These are phyloP conservation scores for Amaranthus hypochondriacus DNA, from an alignment of 148 eudicot species.

Conservation along the genomic window DNA sequence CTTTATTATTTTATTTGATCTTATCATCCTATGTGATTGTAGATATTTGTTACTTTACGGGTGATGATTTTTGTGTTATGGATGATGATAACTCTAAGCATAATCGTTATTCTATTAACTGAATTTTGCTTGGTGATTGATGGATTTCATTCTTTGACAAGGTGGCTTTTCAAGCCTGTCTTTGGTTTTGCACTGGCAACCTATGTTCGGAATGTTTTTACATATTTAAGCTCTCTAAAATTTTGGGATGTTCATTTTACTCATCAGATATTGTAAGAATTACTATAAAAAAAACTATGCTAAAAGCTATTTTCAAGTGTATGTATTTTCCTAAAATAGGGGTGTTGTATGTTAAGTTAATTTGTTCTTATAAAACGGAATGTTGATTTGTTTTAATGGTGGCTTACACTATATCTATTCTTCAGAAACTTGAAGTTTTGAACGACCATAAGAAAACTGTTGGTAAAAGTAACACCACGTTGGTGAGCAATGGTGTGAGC, in stretches of 20 bases:
- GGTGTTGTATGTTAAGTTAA: neutral
- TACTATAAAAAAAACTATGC: neutral
- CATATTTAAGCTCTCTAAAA: neutral
- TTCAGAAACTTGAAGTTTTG: conserved; percentile 29
- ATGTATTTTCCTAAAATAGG: neutral
- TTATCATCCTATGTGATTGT: no score
- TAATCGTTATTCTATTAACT: no score
- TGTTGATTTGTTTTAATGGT: conserved; percentile 14
- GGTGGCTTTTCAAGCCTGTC: no score
- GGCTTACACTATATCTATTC: conserved; percentile 12
- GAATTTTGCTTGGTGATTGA: no score
- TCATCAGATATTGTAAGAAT: neutral
- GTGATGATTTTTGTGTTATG: no score
- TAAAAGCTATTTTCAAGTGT: neutral
- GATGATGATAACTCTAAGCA: no score
- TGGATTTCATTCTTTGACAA: no score
- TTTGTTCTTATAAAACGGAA: conserved; percentile 10
- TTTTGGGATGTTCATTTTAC: neutral
- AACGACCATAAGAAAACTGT: conserved; percentile 27
- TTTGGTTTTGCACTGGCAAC: no score
- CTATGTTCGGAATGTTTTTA: neutral
- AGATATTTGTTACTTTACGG: no score
- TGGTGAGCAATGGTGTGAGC: conserved; percentile 17
- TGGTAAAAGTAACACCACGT: conserved; percentile 18
- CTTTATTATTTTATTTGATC: no score